Conservation (phyloP, 352 stramenopile genomes). For the Peronospora destructor region DNA sequence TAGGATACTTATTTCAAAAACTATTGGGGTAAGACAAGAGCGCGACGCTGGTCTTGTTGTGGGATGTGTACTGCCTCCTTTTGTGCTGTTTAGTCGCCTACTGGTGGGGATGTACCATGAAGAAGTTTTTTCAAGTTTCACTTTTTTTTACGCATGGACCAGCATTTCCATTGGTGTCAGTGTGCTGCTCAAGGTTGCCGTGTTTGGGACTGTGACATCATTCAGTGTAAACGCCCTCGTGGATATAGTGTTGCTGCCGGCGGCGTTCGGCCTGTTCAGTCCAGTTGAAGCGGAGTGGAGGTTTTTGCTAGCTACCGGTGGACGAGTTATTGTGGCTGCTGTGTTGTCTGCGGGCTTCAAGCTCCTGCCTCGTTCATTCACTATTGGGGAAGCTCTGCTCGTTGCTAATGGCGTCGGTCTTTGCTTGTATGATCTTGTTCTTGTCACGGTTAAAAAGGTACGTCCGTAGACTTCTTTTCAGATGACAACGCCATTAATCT, state of each 20-base stretch:
- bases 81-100: slow-evolving; percentile 56
- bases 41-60: slow-evolving; percentile 51
- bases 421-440: slow-evolving; percentile 39
- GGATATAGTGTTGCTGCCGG: slow-evolving; percentile 35
- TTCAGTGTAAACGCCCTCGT: slow-evolving; percentile 33
- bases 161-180: slow-evolving; percentile 43
- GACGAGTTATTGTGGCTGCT: slow-evolving; percentile 27
- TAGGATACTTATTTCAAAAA: background rate
- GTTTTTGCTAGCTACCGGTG: slow-evolving; percentile 33
- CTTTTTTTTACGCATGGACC: slow-evolving; percentile 52
- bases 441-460: slow-evolving; percentile 45
- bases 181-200: slow-evolving; percentile 36
- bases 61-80: slow-evolving; percentile 47
- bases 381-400: slow-evolving; percentile 60
- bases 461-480: background rate
- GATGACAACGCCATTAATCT: background rate
- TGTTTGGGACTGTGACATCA: slow-evolving; percentile 33
- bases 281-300: slow-evolving; percentile 30
- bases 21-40: slow-evolving; percentile 30
- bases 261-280: slow-evolving; percentile 18
- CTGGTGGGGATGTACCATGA: slow-evolving; percentile 29
- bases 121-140: slow-evolving; percentile 26
- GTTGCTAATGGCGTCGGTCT: slow-evolving; percentile 54
- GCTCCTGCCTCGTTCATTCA: slow-evolving; percentile 59
- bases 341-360: slow-evolving; percentile 38